Conservation (phyloP, 2,329 filamentous ascomycete species). For the Graphium sp. region DNA sequence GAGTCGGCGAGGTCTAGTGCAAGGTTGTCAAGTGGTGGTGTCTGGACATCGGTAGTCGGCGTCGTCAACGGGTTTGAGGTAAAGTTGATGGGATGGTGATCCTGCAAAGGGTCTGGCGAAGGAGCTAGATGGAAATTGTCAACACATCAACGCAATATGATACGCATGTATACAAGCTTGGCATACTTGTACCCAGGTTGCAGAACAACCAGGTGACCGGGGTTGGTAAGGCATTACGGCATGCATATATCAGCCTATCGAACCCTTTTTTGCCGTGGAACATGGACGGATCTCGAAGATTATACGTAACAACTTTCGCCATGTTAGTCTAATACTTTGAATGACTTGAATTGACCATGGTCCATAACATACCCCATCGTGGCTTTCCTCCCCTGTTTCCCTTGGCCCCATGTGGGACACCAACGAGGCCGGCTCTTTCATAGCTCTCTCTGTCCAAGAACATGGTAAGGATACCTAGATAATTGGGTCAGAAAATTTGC, state of each 20-base stretch:
- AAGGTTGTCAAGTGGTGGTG: slow-evolving; percentile 11
- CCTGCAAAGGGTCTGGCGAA: slow-evolving; percentile 28
- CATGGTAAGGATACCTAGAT: slow-evolving; percentile 50
- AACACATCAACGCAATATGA: too few relatives aligned
- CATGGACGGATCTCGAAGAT: slow-evolving; percentile 63
- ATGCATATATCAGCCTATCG: slow-evolving; percentile 61
- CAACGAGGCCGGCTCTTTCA: slow-evolving; percentile 66
- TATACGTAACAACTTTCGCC: slow-evolving; percentile 51
- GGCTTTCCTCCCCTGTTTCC: slow-evolving; percentile 44
- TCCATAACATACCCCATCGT: slow-evolving; percentile 48
- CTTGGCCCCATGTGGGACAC: slow-evolving; percentile 45
- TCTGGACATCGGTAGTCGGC: slow-evolving; percentile 2
- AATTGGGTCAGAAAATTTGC: too few relatives aligned
- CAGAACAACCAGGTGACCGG: slow-evolving; percentile 65
- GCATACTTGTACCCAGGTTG: slow-evolving; percentile 30
- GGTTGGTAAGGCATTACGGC: slow-evolving; percentile 54
- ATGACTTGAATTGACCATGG: not conserved
- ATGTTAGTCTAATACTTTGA: slow-evolving; percentile 10
- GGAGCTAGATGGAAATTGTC: slow-evolving; percentile 17
- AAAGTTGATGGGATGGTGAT: slow-evolving; percentile 24
- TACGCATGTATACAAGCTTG: too few relatives aligned
- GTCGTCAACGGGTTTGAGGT: slow-evolving; percentile 16
- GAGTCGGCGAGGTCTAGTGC: slow-evolving; percentile 12
- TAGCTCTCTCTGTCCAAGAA: slow-evolving; percentile 70
- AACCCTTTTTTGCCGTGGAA: slow-evolving; percentile 70